These are phyloP conservation scores for Phytophthora pseudosyringae DNA, from an alignment of 352 stramenopile species.

Conservation along the genomic window DNA sequence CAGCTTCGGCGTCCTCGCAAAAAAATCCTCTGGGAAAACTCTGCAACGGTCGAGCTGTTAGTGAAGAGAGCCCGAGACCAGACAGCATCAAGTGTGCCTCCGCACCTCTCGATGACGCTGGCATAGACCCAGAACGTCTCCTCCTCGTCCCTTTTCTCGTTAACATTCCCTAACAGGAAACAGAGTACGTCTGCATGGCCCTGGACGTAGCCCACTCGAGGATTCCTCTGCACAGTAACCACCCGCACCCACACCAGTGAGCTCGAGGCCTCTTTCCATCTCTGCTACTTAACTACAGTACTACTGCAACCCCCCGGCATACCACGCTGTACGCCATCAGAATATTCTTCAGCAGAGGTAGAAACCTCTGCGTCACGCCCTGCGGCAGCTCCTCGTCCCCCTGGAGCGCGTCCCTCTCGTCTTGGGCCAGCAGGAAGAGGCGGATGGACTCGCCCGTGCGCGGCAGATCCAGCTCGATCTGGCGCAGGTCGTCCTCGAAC, in stretches of 20 bases:
- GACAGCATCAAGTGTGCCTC: neutral
- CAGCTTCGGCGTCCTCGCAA: constrained; percentile 66
- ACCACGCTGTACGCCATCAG: constrained; percentile 67
- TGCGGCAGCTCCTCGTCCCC: constrained; percentile 31
- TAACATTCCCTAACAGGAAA: constrained; percentile 65
- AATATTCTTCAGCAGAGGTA: constrained; percentile 59
- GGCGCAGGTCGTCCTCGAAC: constrained; percentile 63
- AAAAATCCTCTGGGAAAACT: constrained; percentile 79
- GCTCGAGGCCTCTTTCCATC: neutral
- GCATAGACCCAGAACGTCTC: constrained; percentile 83
- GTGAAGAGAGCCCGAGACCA: neutral
- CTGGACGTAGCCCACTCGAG: constrained; percentile 78
- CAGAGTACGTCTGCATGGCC: constrained; percentile 77
- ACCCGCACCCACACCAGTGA: neutral
- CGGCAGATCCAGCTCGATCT: constrained; percentile 77
- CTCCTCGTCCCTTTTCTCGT: constrained; percentile 44
- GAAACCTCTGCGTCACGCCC: constrained; percentile 35
- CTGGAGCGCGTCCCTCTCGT: constrained; percentile 15
- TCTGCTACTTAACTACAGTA: neutral
- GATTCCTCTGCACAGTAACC: constrained; percentile 48
- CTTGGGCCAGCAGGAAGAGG: constrained; percentile 50
- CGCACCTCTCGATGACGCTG: constrained; percentile 65
- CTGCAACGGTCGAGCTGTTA: constrained; percentile 23
- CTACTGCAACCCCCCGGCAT: constrained; percentile 4
- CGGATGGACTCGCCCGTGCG: constrained; percentile 61